Evolutionary conservation across 768 basidiomycete genomes (phyloP).

Genomic region (Phylloporus sp.): DNA sequence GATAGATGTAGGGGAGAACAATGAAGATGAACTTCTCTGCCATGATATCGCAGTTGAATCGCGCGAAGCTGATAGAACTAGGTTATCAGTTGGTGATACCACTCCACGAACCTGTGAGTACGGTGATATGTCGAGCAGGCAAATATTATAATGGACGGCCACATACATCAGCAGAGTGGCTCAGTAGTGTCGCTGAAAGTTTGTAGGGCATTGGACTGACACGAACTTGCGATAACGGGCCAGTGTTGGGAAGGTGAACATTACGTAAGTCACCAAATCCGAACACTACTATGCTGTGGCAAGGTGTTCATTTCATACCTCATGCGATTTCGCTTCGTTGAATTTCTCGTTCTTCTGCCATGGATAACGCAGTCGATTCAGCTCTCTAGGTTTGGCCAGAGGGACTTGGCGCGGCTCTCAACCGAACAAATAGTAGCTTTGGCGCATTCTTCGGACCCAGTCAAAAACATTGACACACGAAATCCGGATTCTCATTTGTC

Average conservation of each 20-base stretch:
- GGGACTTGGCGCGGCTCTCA: constrained; percentile 43
- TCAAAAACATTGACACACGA: constrained; percentile 59
- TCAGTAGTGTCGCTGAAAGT: constrained; percentile 65
- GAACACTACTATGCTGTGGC: constrained; percentile 62
- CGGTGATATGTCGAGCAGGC: constrained; percentile 8
- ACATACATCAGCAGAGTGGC: constrained; percentile 72
- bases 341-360: constrained; percentile 15
- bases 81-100: constrained; percentile 64
- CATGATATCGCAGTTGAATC: constrained; percentile 89
- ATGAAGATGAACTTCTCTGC: constrained; percentile 48
- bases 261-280: constrained; percentile 44
- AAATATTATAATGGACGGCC: constrained; percentile 4
- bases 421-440: constrained; percentile 47
- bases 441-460: constrained; percentile 54
- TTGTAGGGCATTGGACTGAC: constrained; percentile 57
- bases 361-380: constrained; percentile 25
- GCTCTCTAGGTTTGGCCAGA: constrained; percentile 31
- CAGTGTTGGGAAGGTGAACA: no score
- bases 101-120: constrained; percentile 72
- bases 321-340: background rate
- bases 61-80: constrained; percentile 86
- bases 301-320: background rate
- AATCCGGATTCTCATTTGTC: constrained; percentile 72
- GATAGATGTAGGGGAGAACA: constrained; percentile 51
- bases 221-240: background rate